Evolutionary conservation across 2,329 filamentous ascomycete genomes (phyloP).

Genomic region (Colletotrichum sp.): DNA sequence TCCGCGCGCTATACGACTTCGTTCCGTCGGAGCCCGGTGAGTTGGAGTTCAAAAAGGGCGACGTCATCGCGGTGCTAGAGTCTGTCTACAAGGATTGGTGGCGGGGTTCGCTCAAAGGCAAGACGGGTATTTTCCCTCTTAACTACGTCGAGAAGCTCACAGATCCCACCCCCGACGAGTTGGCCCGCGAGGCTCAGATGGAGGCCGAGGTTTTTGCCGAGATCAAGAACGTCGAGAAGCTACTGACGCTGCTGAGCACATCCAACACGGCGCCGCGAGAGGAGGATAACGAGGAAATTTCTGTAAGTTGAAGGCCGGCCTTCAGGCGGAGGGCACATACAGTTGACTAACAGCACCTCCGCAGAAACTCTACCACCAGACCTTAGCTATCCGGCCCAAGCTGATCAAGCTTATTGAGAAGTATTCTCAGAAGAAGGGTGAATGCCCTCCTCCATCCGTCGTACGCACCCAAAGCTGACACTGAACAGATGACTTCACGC

Average conservation of each 20-base stretch:
- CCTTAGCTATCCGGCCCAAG: constrained; percentile 92
- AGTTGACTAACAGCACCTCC: not conserved
- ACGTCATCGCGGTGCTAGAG: constrained; percentile 95
- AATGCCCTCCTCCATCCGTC: not conserved
- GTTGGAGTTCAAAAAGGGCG: constrained; percentile 93
- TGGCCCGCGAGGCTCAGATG: constrained; percentile 96
- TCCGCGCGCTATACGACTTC: constrained; percentile 94
- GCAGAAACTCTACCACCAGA: constrained; percentile 86
- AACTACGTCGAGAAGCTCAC: constrained; percentile 99
- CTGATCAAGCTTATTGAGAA: constrained; percentile 98
- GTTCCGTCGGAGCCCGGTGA: constrained; percentile 92
- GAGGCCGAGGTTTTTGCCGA: constrained; percentile 74
- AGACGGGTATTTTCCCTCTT: constrained; percentile 96
- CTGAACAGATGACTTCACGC: constrained; percentile 87
- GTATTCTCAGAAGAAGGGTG: constrained; percentile 98
- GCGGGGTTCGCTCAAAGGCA: constrained; percentile 92
- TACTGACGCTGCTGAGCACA: constrained; percentile 90
- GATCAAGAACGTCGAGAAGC: constrained; percentile 68
- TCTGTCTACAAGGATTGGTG: constrained; percentile 99
- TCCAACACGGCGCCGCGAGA: constrained; percentile 80
- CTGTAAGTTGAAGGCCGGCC: constrained; percentile 52
- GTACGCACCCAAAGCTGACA: not conserved
- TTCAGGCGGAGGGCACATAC: no score
- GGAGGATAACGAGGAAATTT: constrained; percentile 97
- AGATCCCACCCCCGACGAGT: constrained; percentile 91